These are phyloP conservation scores for Vicia villosa DNA, from an alignment of 306 rosid genomes.

Conservation along the genomic window DNA sequence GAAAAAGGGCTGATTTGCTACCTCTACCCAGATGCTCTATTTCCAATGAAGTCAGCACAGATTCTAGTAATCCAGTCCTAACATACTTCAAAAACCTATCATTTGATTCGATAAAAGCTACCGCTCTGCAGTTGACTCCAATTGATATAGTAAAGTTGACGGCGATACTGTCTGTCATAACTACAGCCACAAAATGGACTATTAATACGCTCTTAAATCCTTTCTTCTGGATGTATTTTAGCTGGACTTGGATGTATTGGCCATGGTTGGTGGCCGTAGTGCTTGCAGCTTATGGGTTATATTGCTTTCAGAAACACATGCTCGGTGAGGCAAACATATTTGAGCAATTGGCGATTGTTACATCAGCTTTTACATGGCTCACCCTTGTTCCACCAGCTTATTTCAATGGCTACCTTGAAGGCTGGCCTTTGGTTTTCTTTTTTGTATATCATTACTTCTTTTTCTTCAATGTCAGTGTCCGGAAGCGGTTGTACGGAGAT, in stretches of 20 bases:
- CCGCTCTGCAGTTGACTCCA: slow-evolving; percentile 66
- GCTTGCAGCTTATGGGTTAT: slow-evolving; percentile 66
- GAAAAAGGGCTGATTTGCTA: slow-evolving; percentile 39
- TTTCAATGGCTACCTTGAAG: slow-evolving; percentile 93
- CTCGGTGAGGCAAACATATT: slow-evolving; percentile 66
- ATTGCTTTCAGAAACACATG: slow-evolving; percentile 65
- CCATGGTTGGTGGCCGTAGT: slow-evolving; percentile 69
- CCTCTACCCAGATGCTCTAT: slow-evolving; percentile 50
- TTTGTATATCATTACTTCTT: slow-evolving; percentile 86
- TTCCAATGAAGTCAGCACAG: slow-evolving; percentile 53
- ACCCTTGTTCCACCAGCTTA: slow-evolving; percentile 86
- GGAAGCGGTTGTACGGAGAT: slow-evolving; percentile 86
- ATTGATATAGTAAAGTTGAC: slow-evolving; percentile 73
- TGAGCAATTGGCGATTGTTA: slow-evolving; percentile 82
- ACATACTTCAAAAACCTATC: slow-evolving; percentile 50
- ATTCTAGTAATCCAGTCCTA: slow-evolving; percentile 53
- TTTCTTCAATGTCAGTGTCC: slow-evolving; percentile 84
- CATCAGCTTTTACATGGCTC: slow-evolving; percentile 88
- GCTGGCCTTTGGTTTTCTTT: slow-evolving; percentile 94
- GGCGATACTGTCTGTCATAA: slow-evolving; percentile 54
- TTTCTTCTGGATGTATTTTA: slow-evolving; percentile 94
- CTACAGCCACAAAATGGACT: slow-evolving; percentile 75
- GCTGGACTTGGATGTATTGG: slow-evolving; percentile 98
- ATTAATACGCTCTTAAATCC: slow-evolving; percentile 65
- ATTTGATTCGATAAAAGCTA: slow-evolving; percentile 56